Base-by-base conservation (phyloP, 441 rosid genomes). In the Pelargonium australe region DNA sequence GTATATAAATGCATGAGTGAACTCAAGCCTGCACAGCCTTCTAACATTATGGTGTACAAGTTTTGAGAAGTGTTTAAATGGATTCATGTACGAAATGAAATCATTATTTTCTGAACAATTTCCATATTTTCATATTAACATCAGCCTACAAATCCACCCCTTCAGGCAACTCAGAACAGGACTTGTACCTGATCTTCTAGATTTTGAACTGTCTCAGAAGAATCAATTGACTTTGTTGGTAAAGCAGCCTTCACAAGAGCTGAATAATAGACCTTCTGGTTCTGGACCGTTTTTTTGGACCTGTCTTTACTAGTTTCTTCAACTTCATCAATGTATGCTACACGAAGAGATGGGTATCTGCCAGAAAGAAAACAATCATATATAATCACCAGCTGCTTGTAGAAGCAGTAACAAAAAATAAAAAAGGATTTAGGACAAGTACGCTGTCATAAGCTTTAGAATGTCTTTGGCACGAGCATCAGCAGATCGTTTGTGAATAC, bases 251-350 rank as follows among this genome's bases (percentile, higher is more conserved):
- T 95, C 65, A 91, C 98, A 25, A 95, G 79, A 78, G 89, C 90
- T 28, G 99, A 90, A 74, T 92, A 95, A 78, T 90, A 92, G 70
- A 81, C 92, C 79, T 87, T 92, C 73, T 80, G 63, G 34, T 87
- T 92, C 73, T 80, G 63, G 34, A 20, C 34, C 1, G 34, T 58
- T 64, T 80, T 80, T 79, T 85, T 95, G 66, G 82, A 70, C 73
- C 75, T 84, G 69, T 87, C 99, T 78, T 88, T 80, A 71, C 75
- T 87, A 64, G 95, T 85, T 80, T 89, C 96, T 82, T 95, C 99
- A 7, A 95, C 92, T 84, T 95, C 99, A 73, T 95, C 99, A 74
- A 95, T 92, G 76, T 90, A 95, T n/a, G 99, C 99, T 67, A 95
- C 98, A 31, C 99, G 97, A 65, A 95, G 91, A 9, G 98, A 95